These are phyloP conservation scores for Mycena pura DNA, from an alignment of 768 basidiomycete species.

Conservation along the genomic window DNA sequence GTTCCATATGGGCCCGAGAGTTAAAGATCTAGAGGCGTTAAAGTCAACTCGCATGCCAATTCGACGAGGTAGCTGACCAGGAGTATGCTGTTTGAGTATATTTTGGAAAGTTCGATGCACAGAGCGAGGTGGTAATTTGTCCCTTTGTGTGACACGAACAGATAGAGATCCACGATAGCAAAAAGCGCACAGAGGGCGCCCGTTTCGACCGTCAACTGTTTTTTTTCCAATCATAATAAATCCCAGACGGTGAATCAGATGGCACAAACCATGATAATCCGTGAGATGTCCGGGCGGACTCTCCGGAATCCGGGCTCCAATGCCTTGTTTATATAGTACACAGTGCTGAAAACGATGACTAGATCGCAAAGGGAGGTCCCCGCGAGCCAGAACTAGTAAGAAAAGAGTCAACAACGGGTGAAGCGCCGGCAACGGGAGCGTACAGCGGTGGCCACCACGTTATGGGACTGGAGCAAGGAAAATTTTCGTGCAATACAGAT, in stretches of 20 bases:
- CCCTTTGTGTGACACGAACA: slow-evolving; percentile 9
- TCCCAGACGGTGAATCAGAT: background rate
- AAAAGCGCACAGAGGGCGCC: slow-evolving; percentile 12
- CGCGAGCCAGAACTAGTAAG: slow-evolving; percentile 3
- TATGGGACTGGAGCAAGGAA: background rate
- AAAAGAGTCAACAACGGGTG: background rate
- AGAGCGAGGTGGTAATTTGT: slow-evolving; percentile 15
- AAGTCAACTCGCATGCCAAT: too few species aligned
- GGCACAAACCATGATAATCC: slow-evolving; percentile 2
- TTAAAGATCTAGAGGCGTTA: too few species aligned
- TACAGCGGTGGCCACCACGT: background rate
- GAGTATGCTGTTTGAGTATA: slow-evolving; percentile 19
- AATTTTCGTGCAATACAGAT: slow-evolving; percentile 5
- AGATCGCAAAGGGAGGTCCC: slow-evolving; percentile 1
- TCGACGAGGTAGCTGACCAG: background rate
- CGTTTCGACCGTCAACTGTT: slow-evolving; percentile 15
- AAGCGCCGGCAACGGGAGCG: too few species aligned
- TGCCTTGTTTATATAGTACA: background rate
- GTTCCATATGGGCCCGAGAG: too few species aligned
- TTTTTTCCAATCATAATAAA: background rate
- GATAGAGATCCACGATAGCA: slow-evolving; percentile 17
- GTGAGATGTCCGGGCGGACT: background rate
- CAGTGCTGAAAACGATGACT: slow-evolving; percentile 4
- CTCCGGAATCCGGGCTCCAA: background rate
- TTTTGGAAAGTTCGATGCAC: slow-evolving; percentile 14